A percentile compares a stretch with the other conserved stretches of the same genome.
phyloP scores from a whole-genome alignment of 257 asterid genomes.

The Solanum appendiculatum region DNA sequence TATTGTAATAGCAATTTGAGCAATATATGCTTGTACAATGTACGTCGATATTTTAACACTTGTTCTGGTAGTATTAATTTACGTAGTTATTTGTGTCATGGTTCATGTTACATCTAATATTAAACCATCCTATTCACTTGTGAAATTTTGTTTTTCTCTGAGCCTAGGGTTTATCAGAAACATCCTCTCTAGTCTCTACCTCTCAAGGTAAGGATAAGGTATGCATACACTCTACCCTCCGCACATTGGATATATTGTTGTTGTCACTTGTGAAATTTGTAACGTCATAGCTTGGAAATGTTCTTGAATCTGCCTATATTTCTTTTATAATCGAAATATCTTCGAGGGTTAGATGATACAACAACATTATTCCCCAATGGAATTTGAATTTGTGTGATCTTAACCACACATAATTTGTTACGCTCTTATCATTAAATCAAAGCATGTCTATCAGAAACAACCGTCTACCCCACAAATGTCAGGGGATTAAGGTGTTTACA shows the following conservation, averaged over 20 bases:
- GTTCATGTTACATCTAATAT: background rate
- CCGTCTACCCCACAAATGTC: background rate
- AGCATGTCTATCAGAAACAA: background rate
- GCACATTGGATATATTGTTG: no score
- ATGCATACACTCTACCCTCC: background rate
- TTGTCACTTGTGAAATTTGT: background rate
- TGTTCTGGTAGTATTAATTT: background rate
- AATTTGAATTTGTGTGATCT: background rate
- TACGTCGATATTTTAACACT: background rate
- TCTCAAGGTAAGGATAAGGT: background rate
- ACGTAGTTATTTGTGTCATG: background rate
- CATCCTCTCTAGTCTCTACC: background rate
- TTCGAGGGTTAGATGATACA: background rate
- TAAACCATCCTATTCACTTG: background rate
- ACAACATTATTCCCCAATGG: no score
- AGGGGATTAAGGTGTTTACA: accelerated
- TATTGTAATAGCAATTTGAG: background rate
- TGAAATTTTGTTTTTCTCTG: background rate
- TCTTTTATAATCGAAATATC: background rate
- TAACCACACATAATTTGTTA: background rate
- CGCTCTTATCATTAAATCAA: background rate
- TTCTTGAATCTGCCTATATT: background rate
- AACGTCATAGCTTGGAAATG: background rate
- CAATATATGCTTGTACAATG: background rate
- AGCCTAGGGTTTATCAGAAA: background rate